These are phyloP conservation scores for Artemisia argyi DNA, from an alignment of 129 eudicot species.

Conservation along the genomic window DNA sequence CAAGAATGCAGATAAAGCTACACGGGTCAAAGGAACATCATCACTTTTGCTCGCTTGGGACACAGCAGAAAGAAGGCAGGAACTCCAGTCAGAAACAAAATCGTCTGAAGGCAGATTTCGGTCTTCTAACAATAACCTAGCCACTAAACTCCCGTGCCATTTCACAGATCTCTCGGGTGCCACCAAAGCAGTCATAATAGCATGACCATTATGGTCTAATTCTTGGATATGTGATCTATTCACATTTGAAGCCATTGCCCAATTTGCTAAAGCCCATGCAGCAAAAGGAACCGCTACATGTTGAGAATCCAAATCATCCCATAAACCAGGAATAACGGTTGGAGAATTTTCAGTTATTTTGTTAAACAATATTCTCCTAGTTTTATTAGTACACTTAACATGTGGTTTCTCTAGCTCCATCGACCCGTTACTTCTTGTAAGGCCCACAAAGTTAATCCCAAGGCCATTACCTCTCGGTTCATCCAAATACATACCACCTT, in stretches of 20 bases:
- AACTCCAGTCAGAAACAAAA: slow-evolving; percentile 84
- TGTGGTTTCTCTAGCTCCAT: slow-evolving; percentile 34
- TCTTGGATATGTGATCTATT: slow-evolving; percentile 90
- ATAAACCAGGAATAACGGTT: slow-evolving; percentile 85
- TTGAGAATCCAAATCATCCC: slow-evolving; percentile 97
- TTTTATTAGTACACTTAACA: slow-evolving; percentile 29
- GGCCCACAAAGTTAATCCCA: slow-evolving; percentile 77
- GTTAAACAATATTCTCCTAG: slow-evolving; percentile 35
- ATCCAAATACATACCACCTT: slow-evolving; percentile 83
- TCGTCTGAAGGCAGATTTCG: slow-evolving; percentile 65
- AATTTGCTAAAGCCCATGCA: slow-evolving; percentile 97
- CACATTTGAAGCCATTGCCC: slow-evolving; percentile 94
- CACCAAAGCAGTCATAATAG: slow-evolving; percentile 77
- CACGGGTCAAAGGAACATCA: slow-evolving; percentile 69
- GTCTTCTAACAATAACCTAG: slow-evolving; percentile 79
- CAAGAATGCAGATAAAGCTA: slow-evolving; percentile 90
- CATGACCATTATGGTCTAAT: slow-evolving; percentile 81
- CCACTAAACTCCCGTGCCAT: slow-evolving; percentile 99
- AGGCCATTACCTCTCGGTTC: slow-evolving; percentile 55
- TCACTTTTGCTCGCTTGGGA: slow-evolving; percentile 82
- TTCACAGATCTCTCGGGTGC: slow-evolving; percentile 99
- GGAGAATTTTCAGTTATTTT: slow-evolving; percentile 43
- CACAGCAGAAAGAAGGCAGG: slow-evolving; percentile 78
- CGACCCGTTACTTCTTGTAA: slow-evolving; percentile 50
- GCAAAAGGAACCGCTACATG: slow-evolving; percentile 99